A percentile compares a stretch with the other conserved stretches of the same genome.
Evolutionary conservation across 202 grass and related monocot genomes (phyloP).

Genomic region (Eragrostis tef): DNA sequence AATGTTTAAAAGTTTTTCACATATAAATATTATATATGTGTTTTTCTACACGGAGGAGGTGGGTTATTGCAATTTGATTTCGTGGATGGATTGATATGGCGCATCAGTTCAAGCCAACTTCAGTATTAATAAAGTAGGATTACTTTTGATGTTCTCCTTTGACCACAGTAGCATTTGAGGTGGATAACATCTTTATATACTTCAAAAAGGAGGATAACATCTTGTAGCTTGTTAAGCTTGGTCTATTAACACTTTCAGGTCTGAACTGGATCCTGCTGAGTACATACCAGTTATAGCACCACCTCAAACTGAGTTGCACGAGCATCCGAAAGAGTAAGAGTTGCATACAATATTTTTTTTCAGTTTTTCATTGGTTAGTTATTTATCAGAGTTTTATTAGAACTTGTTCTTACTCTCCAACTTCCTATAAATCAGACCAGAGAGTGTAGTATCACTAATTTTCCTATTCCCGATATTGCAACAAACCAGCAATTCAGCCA

Average conservation of each 20-base stretch:
- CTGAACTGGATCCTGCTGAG: background rate
- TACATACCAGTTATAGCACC: background rate
- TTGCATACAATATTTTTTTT: background rate
- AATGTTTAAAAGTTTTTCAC: background rate
- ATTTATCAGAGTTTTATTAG: background rate
- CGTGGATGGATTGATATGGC: too few relatives aligned
- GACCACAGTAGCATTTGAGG: background rate
- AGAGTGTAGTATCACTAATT: too few relatives aligned
- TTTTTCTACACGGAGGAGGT: background rate
- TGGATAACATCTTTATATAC: too few relatives aligned
- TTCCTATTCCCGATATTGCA: too few relatives aligned
- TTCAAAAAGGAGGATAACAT: background rate
- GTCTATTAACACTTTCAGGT: background rate
- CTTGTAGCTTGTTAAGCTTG: background rate
- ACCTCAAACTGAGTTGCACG: background rate
- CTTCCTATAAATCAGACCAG: too few relatives aligned
- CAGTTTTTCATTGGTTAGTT: background rate
- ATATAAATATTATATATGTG: background rate
- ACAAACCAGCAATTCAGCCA: background rate
- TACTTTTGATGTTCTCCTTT: background rate
- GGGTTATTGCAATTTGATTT: background rate
- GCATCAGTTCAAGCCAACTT: too few relatives aligned
- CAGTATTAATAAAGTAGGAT: background rate
- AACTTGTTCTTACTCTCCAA: too few relatives aligned
- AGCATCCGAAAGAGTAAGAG: background rate